These are phyloP conservation scores for Diplodia corticola DNA, from an alignment of 2,329 filamentous ascomycete genomes.

Conservation along the genomic window DNA sequence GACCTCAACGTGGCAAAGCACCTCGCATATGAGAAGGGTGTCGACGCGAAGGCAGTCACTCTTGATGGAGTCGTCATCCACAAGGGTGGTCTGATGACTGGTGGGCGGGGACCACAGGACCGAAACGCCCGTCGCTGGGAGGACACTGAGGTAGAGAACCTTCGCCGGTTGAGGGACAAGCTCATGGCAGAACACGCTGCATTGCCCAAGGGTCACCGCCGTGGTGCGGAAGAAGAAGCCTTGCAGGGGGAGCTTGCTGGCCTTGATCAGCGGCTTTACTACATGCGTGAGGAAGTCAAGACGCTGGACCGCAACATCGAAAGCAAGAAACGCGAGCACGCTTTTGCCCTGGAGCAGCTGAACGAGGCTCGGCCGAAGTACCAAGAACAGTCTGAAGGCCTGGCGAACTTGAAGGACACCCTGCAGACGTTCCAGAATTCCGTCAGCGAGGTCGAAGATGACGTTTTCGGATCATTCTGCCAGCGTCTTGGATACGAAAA, in stretches of 20 bases:
- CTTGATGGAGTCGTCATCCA: constrained; percentile 95
- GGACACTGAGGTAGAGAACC: constrained; percentile 81
- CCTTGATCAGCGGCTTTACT: constrained; percentile 73
- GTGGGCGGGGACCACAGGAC: constrained; percentile 76
- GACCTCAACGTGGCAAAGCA: constrained; percentile 82
- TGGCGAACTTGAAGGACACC: constrained; percentile 62
- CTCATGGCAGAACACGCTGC: constrained; percentile 75
- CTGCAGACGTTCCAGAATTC: constrained; percentile 61
- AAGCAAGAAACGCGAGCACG: constrained; percentile 80
- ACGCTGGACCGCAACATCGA: constrained; percentile 79
- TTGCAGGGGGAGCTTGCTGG: constrained; percentile 77
- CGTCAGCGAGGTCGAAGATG: constrained; percentile 81
- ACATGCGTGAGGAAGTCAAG: constrained; percentile 72
- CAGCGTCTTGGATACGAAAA: constrained; percentile 80
- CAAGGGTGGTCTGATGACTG: constrained; percentile 95
- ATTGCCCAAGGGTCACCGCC: constrained; percentile 75
- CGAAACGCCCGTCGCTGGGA: constrained; percentile 81
- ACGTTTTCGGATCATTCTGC: constrained; percentile 85
- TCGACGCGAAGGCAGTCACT: constrained; percentile 92
- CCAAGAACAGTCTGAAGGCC: constrained; percentile 66
- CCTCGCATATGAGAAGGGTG: constrained; percentile 79
- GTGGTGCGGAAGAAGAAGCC: constrained; percentile 74
- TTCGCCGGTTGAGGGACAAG: constrained; percentile 75
- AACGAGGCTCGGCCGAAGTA: constrained; percentile 77
- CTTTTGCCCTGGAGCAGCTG: constrained; percentile 71